Evolutionary conservation across 306 rosid genomes (phyloP), one percentile per base, ranked within the genome.

Genomic region (Lathyrus sativus): DNA sequence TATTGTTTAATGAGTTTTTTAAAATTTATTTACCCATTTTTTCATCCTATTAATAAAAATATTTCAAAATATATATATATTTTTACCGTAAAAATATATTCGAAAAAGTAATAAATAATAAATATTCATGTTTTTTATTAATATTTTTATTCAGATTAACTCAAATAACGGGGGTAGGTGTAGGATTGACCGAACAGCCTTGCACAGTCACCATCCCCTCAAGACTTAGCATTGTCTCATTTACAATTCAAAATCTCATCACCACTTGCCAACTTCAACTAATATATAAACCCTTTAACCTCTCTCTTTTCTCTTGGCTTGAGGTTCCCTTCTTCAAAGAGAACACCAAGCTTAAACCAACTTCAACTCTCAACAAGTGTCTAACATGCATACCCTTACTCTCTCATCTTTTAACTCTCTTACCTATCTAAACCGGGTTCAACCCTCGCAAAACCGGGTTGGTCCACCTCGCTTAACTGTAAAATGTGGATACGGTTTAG

Each of bases 261-360:
- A 13, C 45, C 18, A 29, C 72, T 56, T 19, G 12, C 11, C 4
- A 3, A 15, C 45, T 15, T 24, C 67, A 15, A 60, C 50, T 41
- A 9, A 19, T 84, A 89, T 87, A 75, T 71, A 86, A 67, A 65
- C 84, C 80, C 12, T 9, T 18, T 1, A 19, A 1, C 42, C 51
- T 17, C 26, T 44, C 54, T 42, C 72, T 12, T 55, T 6, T 65
- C n/a, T 64, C 92, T 86, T 90, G 90, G 98, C 96, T 92, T 86
- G 93, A 75, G 78, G 87, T 83, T 88, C 95, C 91, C 82, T 86
- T 78, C 74, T 68, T 22, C 73, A 12, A 14, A 82, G 92, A 79
- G 96, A 86, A 86, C 88, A 26, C 80, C 96, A 88, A 89, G 96
- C 81, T 74, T 24, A 0, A 39, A 4, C 11, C n/a, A n/a, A n/a